Percentiles rank a stretch among this genome's conserved stretches.
Conservation (phyloP, 2,329 filamentous ascomycete genomes). For the Fusarium xylarioides region DNA sequence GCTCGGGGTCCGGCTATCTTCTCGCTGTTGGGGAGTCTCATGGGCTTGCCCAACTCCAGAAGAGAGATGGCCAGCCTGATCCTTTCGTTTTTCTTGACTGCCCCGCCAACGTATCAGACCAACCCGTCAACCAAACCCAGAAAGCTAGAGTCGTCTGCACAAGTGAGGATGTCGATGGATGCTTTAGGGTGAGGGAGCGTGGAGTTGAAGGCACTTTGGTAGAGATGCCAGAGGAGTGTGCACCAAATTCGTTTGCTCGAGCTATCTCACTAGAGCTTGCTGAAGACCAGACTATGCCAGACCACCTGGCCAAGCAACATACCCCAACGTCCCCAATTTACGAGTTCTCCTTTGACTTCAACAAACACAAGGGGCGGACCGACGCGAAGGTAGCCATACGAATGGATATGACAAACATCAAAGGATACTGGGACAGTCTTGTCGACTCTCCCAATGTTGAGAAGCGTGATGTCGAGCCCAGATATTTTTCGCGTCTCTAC, state of each 20-base stretch:
- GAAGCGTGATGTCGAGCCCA: fast-evolving
- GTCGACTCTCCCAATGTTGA: background rate
- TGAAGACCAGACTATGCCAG: background rate
- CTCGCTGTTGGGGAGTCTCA: background rate
- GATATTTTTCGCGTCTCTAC: fast-evolving
- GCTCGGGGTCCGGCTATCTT: background rate
- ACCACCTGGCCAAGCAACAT: fast-evolving
- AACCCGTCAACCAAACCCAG: constrained; percentile 10
- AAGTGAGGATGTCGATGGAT: background rate
- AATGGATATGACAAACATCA: background rate
- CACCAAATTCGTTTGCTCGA: constrained; percentile 7
- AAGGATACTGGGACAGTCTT: background rate
- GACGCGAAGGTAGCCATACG: background rate
- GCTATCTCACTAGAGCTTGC: background rate
- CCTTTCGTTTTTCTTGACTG: background rate
- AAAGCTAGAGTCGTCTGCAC: constrained; percentile 6
- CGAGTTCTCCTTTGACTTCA: constrained; percentile 13
- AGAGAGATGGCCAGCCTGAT: background rate
- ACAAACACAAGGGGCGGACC: background rate
- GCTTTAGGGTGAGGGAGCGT: constrained; percentile 1
- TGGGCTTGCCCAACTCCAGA: background rate
- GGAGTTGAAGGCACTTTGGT: constrained; percentile 11
- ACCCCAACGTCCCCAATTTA: background rate
- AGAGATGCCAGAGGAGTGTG: constrained; percentile 11
- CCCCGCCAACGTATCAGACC: fast-evolving